Evolutionary conservation across 1,284 basidiomycete genomes (phyloP).

Genomic region (Salmacisia buchloeana): DNA sequence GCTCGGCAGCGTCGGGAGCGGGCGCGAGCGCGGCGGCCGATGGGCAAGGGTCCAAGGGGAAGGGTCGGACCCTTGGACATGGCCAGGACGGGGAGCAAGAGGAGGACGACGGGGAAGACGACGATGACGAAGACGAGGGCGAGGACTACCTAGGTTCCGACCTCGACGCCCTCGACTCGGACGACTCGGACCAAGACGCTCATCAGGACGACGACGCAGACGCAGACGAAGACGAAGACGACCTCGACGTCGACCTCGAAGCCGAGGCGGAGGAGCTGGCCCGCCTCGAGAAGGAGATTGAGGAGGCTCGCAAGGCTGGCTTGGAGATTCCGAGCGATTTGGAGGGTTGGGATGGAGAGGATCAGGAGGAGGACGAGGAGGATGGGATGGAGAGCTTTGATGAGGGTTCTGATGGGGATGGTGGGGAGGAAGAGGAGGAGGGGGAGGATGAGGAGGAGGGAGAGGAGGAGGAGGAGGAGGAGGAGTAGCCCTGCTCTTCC

Average conservation of each 20-base stretch:
- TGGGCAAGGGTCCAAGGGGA: constrained; percentile 1
- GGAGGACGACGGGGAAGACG: constrained; percentile 11
- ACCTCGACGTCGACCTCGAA: constrained; percentile 15
- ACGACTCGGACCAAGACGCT: constrained; percentile 4
- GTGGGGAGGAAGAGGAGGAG: constrained; percentile 6
- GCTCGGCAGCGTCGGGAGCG: neutral
- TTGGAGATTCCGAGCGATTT: constrained; percentile 6
- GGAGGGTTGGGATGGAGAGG: neutral
- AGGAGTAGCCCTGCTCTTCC: no score
- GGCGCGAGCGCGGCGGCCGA: neutral
- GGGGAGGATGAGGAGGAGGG: neutral
- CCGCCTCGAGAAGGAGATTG: constrained; percentile 25
- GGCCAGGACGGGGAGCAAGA: constrained; percentile 16
- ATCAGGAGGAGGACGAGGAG: neutral
- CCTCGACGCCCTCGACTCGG: constrained; percentile 12
- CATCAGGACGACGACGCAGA: constrained; percentile 20
- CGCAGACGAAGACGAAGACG: constrained; percentile 23
- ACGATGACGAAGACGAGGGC: neutral
- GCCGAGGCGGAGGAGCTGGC: constrained; percentile 32
- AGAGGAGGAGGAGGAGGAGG: constrained; percentile 1
- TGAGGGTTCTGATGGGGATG: constrained; percentile 9
- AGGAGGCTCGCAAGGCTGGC: constrained; percentile 26
- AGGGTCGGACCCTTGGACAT: neutral
- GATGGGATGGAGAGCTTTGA: neutral
- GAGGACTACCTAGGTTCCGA: constrained; percentile 2